Evolutionary conservation across 1,139 yeast species (phyloP).

Genomic region (Pneumocystis canis): DNA sequence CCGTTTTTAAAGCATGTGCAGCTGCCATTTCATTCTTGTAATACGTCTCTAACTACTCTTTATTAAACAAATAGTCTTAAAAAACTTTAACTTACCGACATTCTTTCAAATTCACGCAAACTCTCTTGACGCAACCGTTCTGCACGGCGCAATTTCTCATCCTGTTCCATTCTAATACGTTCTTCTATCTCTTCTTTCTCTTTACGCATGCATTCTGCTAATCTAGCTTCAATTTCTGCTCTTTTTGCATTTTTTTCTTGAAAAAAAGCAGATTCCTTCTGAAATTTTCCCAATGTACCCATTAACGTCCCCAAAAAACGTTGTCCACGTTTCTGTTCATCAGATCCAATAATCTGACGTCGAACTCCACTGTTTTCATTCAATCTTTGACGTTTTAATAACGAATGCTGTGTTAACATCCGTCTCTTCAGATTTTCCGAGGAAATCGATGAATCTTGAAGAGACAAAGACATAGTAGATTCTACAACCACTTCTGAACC

Average conservation of each 20-base stretch:
- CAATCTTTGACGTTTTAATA: neutral
- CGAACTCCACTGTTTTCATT: neutral
- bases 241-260: conserved; percentile 4
- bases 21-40: neutral
- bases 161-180: neutral
- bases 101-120: neutral
- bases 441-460: neutral
- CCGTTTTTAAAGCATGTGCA: neutral
- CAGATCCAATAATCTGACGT: neutral
- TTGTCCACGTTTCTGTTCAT: conserved; percentile 9
- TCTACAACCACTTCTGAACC: neutral
- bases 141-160: neutral
- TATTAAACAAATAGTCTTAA: neutral
- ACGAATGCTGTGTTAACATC: neutral
- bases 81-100: neutral
- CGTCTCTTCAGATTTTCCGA: neutral
- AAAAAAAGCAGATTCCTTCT: conserved; percentile 5
- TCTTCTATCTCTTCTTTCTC: neutral
- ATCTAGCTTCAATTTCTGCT: conserved; percentile 1
- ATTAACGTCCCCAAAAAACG: conserved; percentile 8
- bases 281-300: conserved; percentile 11
- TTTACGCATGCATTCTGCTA: neutral
- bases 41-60: neutral
- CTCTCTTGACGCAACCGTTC: neutral
- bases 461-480: neutral